Base-by-base conservation (phyloP, 225 moss, liverwort and hornwort species). In the Thuidium tamariscinum region DNA sequence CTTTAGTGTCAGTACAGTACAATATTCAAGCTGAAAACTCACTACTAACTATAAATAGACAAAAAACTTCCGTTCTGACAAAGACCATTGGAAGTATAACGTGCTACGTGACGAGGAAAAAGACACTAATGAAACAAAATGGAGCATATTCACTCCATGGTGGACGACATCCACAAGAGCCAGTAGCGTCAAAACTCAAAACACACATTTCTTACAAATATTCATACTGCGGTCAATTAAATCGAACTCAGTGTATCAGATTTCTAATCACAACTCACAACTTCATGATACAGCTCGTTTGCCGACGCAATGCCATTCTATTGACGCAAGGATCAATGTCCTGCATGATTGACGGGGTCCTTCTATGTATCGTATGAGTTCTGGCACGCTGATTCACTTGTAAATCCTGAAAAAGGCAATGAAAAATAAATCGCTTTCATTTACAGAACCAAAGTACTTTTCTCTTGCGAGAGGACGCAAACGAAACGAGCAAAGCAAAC, bases 371-470 rank as follows among this genome's bases (percentile, higher is more conserved):
- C 73, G 60, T 23, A 75, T 32, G 26, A 75, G 82, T 64, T 83
- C 49, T 83, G 77, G 62, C 42, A 76, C 75, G 70, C 49, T 80
- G 57, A 56, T 70, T 91, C 76, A 91, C 86, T 91, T 91, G 79
- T 70, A 89, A 80, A 76, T 77, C 86, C 91, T 91, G 89, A 27
- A 72, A 67, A 62, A 36, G 76, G 73, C 77, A 87, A 66, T 27
- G 60, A 82, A 36, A n/a, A 36, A 86, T 6, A 48, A 63, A 68
- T 82, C 63, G 41, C 16, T 66, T 66, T 61, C 78, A 79, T 46
- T 79, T 22, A 20, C 64, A 75, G 61, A 85, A 82, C 85, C 32
- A 41, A 72, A 84, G 52, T 54, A 11, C 26, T 74, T 56, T 81
- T 25, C 54, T 48, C n/a, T 51, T 60, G 44, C 32, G 74, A 79